phyloP scores from a whole-genome alignment of 495 filamentous ascomycete species.

The Penicillium diatomitis region DNA sequence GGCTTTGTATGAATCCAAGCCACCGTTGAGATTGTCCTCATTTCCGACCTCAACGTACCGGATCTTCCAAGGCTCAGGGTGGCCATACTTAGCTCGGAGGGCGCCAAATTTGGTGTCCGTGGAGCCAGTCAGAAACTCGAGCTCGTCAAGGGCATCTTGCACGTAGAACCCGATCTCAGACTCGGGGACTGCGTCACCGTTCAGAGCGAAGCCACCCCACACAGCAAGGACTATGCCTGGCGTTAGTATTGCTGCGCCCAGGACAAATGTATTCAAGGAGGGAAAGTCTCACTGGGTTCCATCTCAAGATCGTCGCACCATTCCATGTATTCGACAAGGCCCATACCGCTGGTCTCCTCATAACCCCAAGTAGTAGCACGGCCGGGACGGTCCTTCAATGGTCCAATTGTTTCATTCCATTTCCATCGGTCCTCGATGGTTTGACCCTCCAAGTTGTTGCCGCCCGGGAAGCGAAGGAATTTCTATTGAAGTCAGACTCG shows the following conservation, averaged over 20 bases:
- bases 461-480: constrained; percentile 57
- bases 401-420: constrained; percentile 61
- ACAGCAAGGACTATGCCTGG: constrained; percentile 40
- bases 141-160: constrained; percentile 52
- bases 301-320: constrained; percentile 55
- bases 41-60: constrained; percentile 47
- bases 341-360: constrained; percentile 48
- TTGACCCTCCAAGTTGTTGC: constrained; percentile 56
- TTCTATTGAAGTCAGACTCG: constrained; percentile 23
- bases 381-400: constrained; percentile 52
- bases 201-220: constrained; percentile 51
- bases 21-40: constrained; percentile 41
- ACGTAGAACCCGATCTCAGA: constrained; percentile 31
- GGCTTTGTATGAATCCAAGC: constrained; percentile 26
- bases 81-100: constrained; percentile 36
- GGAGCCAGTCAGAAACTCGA: constrained; percentile 42
- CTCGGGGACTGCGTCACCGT: constrained; percentile 32
- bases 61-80: constrained; percentile 39
- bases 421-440: constrained; percentile 47
- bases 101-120: constrained; percentile 31
- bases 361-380: constrained; percentile 54
- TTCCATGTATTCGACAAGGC: constrained; percentile 52
- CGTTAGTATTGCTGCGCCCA: background rate
- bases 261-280: background rate
- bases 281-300: constrained; percentile 35